Evolutionary conservation across 768 basidiomycete genomes (phyloP).

Genomic region (Collybiopsis luxurians): DNA sequence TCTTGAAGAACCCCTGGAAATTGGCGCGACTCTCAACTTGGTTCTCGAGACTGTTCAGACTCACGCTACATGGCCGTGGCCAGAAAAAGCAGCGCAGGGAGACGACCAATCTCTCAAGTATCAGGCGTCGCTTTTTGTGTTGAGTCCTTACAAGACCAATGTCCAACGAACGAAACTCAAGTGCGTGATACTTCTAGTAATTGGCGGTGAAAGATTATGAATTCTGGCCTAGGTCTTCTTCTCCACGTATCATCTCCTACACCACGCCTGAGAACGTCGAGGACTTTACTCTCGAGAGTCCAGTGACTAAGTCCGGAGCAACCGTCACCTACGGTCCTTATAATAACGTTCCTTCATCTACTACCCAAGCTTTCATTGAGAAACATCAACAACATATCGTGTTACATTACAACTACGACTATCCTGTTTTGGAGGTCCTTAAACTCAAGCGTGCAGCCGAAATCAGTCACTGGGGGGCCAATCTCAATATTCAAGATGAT

Average conservation of each 20-base stretch:
- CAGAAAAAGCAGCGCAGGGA: conserved; percentile 65
- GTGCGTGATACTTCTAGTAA: conserved; percentile 39
- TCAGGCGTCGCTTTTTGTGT: conserved; percentile 69
- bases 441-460: conserved; percentile 77
- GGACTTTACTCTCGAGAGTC: conserved; percentile 55
- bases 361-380: conserved; percentile 51
- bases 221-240: conserved; percentile 52
- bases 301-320: conserved; percentile 71
- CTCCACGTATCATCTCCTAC: conserved; percentile 68
- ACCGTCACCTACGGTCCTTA: conserved; percentile 90
- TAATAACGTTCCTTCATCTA: conserved; percentile 66
- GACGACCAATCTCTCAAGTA: conserved; percentile 83
- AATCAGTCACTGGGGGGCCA: conserved; percentile 96
- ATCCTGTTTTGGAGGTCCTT: conserved; percentile 75
- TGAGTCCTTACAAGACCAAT: conserved; percentile 79
- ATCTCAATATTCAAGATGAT: conserved; percentile 90
- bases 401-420: conserved; percentile 82
- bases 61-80: conserved; percentile 76
- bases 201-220: conserved; percentile 1
- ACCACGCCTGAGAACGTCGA: conserved; percentile 63
- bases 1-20: conserved; percentile 56
- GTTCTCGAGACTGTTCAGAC: conserved; percentile 79
- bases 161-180: conserved; percentile 87
- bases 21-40: conserved; percentile 66
- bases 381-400: conserved; percentile 61